phyloP scores from a whole-genome alignment of 163 green algal species.

The Picocystis sp. region DNA sequence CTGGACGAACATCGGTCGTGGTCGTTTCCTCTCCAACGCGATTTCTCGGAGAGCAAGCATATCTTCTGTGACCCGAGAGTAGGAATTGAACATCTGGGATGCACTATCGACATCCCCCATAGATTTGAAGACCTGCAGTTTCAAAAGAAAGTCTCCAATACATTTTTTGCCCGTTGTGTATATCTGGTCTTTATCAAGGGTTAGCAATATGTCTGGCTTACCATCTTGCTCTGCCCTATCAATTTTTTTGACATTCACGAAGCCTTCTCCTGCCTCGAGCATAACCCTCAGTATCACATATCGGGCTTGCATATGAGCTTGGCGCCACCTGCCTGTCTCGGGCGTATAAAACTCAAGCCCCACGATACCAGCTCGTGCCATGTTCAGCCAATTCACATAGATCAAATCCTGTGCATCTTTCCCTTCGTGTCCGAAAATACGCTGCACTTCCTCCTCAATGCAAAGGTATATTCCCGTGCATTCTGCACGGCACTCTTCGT shows the following conservation, averaged over 20 bases:
- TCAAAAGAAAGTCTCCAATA: conserved; percentile 5
- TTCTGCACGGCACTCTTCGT: conserved; percentile 13
- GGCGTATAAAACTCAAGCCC: conserved; percentile 12
- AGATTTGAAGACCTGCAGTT: conserved; percentile 13
- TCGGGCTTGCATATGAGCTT: conserved; percentile 14
- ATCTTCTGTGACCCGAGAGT: neutral
- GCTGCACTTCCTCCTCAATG: conserved; percentile 7
- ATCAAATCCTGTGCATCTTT: conserved; percentile 10
- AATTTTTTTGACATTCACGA: too few species aligned
- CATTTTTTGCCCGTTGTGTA: conserved; percentile 4
- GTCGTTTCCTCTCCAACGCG: conserved; percentile 9
- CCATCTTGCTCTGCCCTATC: too few species aligned
- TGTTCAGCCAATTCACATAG: conserved; percentile 16
- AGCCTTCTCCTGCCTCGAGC: neutral
- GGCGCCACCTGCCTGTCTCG: conserved; percentile 8
- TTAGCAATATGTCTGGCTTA: neutral
- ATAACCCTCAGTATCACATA: neutral
- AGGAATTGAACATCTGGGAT: neutral
- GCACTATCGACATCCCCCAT: conserved; percentile 4
- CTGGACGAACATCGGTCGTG: conserved; percentile 10
- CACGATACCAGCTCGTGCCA: conserved; percentile 8
- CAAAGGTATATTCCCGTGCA: conserved; percentile 12
- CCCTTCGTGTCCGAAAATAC: conserved; percentile 9
- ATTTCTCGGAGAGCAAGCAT: conserved; percentile 9
- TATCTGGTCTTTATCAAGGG: conserved; percentile 7